Evolutionary conservation across 208 protist species (phyloP), one percentile per base, ranked within the genome.

Genomic region (Trypanosoma caninum): DNA sequence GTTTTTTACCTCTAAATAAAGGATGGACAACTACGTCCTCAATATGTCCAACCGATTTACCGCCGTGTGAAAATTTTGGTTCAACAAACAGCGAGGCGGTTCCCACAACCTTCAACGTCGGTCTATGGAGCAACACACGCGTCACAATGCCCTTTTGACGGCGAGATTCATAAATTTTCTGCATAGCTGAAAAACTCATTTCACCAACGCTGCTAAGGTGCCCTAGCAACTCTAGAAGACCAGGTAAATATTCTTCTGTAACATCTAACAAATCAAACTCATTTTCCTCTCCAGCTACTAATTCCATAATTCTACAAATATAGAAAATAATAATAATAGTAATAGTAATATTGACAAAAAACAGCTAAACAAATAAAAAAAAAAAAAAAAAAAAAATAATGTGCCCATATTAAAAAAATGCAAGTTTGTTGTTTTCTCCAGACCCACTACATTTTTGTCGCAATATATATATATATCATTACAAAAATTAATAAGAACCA

Each of bases 1-100:
- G 66, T n/a, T 80, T 82, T 22, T 74, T 54, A 4, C 78, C 83
- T 16, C 79, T 72, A 45, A 72, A 77, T 23, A 46, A n/a, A 5
- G 83, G 76, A 63, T 84, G 64, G 0, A 83, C 82, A 25, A 92
- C 85, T 33, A 95, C 89, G 59, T 95, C 89, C 51, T 95, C 89
- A 66, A 95, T 74, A 58, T 95, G 89, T 0, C 81, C 89, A 1
- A 92, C 89, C 42, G 72, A 76, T 25, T 67, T 76, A 25, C 82
- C 85, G 8, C 76, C 84, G 7, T 76, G 72, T 14, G 72, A 77
- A 59, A 91, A 88, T 61, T 95, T 95, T 10, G 59, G 89, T 67
- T 95, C 84, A 25, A 95, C 66, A 10, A 95, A 46, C 22, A 95
- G 53, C 3, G 89, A 93, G 2, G 81, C 89, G 2, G 83, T 87